Percentiles rank a stretch among this genome's conserved stretches.
These are phyloP conservation scores for Filobasidium wieringae DNA, from an alignment of 768 basidiomycete genomes.

Conservation along the genomic window DNA sequence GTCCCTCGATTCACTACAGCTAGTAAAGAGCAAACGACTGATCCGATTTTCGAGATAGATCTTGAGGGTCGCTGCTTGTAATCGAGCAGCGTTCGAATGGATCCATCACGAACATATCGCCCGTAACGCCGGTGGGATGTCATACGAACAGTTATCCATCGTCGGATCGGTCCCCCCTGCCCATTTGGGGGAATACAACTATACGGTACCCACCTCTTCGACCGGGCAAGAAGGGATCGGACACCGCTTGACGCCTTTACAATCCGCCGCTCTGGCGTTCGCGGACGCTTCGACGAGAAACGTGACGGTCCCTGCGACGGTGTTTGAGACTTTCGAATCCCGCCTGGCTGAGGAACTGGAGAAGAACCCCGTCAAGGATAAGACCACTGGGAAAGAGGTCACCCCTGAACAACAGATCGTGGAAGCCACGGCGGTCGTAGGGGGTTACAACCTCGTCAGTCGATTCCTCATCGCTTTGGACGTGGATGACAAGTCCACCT, in stretches of 20 bases:
- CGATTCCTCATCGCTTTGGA: conserved; percentile 54
- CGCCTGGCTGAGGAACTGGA: conserved; percentile 23
- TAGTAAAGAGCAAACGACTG: too few relatives aligned
- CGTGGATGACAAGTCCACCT: conserved; percentile 51
- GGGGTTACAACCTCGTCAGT: conserved; percentile 59
- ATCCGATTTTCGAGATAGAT: conserved; percentile 18
- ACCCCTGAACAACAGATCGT: conserved; percentile 42
- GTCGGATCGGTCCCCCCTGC: conserved; percentile 46
- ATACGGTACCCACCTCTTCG: conserved; percentile 35
- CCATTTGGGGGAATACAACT: neutral
- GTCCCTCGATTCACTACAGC: too few relatives aligned
- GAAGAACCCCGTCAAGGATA: neutral
- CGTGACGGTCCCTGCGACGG: conserved; percentile 43
- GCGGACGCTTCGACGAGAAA: conserved; percentile 51
- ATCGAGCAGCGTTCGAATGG: conserved; percentile 36
- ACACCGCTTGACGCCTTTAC: conserved; percentile 43
- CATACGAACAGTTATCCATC: conserved; percentile 47
- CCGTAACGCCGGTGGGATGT: conserved; percentile 44
- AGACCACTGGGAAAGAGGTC: conserved; percentile 14
- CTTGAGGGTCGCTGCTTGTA: conserved; percentile 34
- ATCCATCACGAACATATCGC: conserved; percentile 41
- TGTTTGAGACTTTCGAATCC: conserved; percentile 42
- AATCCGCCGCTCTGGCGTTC: conserved; percentile 49
- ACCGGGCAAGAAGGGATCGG: neutral
- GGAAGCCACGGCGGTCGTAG: conserved; percentile 47